A percentile compares a stretch with the other conserved stretches of the same genome.
Evolutionary conservation across 768 basidiomycete species (phyloP).

Genomic region (Gautieria morchelliformis): DNA sequence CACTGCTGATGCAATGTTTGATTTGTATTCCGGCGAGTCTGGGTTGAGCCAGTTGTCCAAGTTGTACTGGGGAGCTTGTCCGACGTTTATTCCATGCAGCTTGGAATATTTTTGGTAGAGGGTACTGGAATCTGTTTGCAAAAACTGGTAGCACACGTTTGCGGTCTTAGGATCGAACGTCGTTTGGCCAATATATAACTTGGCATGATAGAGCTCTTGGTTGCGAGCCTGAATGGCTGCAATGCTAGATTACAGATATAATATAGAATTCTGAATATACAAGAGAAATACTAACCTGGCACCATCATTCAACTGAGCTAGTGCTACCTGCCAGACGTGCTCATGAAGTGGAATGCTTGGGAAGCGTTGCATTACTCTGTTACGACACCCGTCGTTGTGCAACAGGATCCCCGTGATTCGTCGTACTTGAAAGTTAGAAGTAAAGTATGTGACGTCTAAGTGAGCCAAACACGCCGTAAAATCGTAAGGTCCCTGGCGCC

Average conservation of each 20-base stretch:
- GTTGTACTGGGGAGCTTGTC: constrained; percentile 12
- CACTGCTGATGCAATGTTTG: constrained; percentile 12
- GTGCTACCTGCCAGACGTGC: too few species aligned
- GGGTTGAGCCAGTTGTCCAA: constrained; percentile 20
- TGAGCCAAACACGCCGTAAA: too few species aligned
- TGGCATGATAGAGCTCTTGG: constrained; percentile 1
- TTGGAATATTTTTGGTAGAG: constrained; percentile 15
- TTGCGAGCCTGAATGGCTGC: neutral
- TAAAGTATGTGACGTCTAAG: too few species aligned
- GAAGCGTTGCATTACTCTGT: too few species aligned
- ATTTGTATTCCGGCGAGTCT: constrained; percentile 13
- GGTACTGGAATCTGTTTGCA: constrained; percentile 11
- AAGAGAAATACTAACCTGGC: too few species aligned
- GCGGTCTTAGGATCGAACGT: neutral
- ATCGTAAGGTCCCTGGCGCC: too few species aligned
- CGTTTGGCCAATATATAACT: neutral
- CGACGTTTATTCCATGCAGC: constrained; percentile 11
- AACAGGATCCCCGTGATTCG: too few species aligned
- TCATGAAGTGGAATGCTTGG: too few species aligned
- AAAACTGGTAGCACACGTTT: neutral
- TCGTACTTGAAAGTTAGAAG: too few species aligned
- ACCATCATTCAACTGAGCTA: too few species aligned
- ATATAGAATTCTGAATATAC: too few species aligned
- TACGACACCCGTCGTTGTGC: too few species aligned
- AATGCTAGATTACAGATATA: neutral